phyloP scores from a whole-genome alignment of 148 eudicot species.

The Vaccinium vitisidaea region DNA sequence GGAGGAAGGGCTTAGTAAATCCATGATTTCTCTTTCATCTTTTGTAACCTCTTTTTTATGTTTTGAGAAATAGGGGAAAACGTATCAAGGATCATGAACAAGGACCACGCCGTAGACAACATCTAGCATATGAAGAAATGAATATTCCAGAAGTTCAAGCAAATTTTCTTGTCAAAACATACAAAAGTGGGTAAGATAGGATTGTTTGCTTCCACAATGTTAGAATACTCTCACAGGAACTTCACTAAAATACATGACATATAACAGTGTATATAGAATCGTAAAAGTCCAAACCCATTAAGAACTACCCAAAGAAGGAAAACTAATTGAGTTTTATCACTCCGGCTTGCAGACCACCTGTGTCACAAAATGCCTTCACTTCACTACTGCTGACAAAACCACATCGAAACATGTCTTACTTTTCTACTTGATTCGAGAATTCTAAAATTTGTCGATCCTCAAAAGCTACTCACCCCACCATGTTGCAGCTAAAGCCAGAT shows the following conservation, averaged over 20 bases:
- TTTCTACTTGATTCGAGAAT: background rate
- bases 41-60: background rate
- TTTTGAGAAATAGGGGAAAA: background rate
- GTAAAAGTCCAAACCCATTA: background rate
- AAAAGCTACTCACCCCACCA: conserved; percentile 88
- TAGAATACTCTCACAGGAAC: background rate
- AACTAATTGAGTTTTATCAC: background rate
- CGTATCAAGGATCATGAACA: background rate
- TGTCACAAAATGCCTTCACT: background rate
- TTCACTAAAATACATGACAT: background rate
- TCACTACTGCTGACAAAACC: background rate
- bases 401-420: background rate
- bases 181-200: background rate
- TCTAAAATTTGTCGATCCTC: background rate
- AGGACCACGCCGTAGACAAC: background rate
- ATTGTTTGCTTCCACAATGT: background rate
- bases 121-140: background rate
- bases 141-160: background rate
- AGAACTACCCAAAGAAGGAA: background rate
- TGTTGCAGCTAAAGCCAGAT: conserved; percentile 93
- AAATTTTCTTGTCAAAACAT: conserved; percentile 3
- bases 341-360: background rate
- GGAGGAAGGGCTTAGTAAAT: background rate
- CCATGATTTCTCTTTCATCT: background rate
- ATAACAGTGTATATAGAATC: background rate